These are phyloP conservation scores for Diplodia sapinea DNA, from an alignment of 2,329 filamentous ascomycete genomes.

Conservation along the genomic window DNA sequence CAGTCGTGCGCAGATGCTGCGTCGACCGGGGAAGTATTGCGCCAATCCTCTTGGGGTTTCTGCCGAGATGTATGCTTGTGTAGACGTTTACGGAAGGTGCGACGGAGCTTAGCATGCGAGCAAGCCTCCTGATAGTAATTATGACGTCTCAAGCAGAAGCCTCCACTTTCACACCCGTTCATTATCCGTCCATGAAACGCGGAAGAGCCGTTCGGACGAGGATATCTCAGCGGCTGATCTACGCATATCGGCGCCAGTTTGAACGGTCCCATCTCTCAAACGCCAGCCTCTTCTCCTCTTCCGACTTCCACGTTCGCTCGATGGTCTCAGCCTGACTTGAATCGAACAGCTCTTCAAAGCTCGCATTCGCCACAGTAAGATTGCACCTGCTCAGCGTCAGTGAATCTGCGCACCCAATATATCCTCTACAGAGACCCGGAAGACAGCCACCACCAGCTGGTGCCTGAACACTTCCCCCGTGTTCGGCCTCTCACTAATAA, in stretches of 20 bases:
- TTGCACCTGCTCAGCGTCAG: neutral
- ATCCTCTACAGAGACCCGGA: no score
- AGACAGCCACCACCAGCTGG: no score
- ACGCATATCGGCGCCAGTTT: neutral
- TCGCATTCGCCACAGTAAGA: neutral
- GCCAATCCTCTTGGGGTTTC: neutral
- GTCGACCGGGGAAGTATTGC: neutral
- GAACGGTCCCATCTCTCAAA: neutral
- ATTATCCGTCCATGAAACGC: neutral
- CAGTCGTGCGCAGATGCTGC: neutral
- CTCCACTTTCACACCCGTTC: neutral
- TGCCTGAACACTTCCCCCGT: neutral
- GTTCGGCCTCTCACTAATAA: neutral
- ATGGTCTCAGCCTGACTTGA: neutral
- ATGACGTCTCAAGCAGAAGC: neutral
- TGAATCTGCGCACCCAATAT: neutral
- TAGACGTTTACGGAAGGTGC: neutral
- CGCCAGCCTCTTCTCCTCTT: slow-evolving; percentile 4
- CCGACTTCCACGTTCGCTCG: neutral
- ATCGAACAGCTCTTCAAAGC: neutral
- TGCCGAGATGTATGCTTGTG: neutral
- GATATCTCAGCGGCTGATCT: neutral
- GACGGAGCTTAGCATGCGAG: neutral
- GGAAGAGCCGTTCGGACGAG: neutral
- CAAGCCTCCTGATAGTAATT: neutral